These are phyloP conservation scores for Lecanicillium sp. DNA, from an alignment of 2,329 filamentous ascomycete species.

Conservation along the genomic window DNA sequence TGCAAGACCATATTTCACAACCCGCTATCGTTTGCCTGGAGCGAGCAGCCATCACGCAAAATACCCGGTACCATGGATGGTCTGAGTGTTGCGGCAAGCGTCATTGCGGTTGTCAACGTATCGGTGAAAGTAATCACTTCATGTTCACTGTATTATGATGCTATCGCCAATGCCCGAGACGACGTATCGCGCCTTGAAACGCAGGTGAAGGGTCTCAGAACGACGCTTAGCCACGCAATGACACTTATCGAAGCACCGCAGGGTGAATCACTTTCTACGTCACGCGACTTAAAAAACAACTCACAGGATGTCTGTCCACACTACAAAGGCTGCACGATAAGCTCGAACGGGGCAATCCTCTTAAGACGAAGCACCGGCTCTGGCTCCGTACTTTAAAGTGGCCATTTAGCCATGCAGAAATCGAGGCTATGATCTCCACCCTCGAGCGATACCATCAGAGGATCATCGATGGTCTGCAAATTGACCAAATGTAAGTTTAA, in stretches of 20 bases:
- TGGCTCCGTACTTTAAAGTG: constrained; percentile 5
- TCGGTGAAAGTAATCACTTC: constrained; percentile 4
- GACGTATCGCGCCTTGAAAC: constrained; percentile 2
- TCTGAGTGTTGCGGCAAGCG: constrained; percentile 2
- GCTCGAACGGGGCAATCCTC: constrained; percentile 2
- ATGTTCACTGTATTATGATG: constrained; percentile 4
- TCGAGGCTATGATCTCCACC: constrained; percentile 1
- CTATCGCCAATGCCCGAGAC: constrained; percentile 4
- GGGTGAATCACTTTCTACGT: not conserved
- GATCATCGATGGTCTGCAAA: constrained; percentile 6
- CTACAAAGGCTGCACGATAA: not conserved
- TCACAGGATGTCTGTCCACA: constrained; percentile 1
- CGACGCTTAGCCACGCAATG: constrained; percentile 1
- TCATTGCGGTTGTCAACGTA: constrained; percentile 5
- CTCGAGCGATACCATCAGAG: constrained; percentile 5
- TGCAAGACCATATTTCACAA: too few species aligned
- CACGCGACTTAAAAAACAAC: constrained; percentile 1
- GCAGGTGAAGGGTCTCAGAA: not conserved
- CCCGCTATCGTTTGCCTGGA: too few species aligned
- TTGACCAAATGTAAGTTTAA: constrained; percentile 7
- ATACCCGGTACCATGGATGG: constrained; percentile 1
- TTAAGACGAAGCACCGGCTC: constrained; percentile 3
- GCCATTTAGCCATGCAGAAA: constrained; percentile 4
- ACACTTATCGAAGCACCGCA: constrained; percentile 2
- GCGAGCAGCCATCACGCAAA: not conserved